phyloP scores from a whole-genome alignment of 1,284 basidiomycete genomes.

The Coriolopsis trogii region DNA sequence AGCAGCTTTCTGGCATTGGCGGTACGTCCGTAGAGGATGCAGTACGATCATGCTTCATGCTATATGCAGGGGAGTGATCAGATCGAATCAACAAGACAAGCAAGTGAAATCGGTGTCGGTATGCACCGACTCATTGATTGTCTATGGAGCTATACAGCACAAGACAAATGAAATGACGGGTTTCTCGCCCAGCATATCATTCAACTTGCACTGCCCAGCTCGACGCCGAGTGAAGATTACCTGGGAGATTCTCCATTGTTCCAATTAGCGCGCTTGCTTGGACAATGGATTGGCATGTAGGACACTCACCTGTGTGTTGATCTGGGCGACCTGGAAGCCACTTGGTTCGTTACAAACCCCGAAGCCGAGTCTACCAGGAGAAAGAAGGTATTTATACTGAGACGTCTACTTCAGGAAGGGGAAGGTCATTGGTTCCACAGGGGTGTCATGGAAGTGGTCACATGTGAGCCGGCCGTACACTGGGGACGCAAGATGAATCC shows the following conservation, averaged over 20 bases:
- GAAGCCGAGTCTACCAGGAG: neutral
- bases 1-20: neutral
- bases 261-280: no score
- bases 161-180: no score
- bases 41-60: neutral
- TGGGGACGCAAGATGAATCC: no score
- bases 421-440: conserved; percentile 1
- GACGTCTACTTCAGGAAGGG: neutral
- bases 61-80: neutral
- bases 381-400: conserved; percentile 1
- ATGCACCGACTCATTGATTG: no score
- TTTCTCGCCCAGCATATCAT: no score
- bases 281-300: neutral
- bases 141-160: no score
- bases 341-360: no score
- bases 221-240: no score
- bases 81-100: neutral
- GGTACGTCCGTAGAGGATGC: neutral
- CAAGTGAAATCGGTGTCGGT: neutral
- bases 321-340: neutral
- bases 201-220: no score
- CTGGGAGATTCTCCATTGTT: no score
- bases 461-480: conserved; percentile 72
- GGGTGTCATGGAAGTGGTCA: conserved; percentile 3
- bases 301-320: neutral